Percentiles rank a stretch among this genome's conserved stretches.
Conservation (phyloP, 1,139 yeast genomes). For the Geotrichum aggregatum region DNA sequence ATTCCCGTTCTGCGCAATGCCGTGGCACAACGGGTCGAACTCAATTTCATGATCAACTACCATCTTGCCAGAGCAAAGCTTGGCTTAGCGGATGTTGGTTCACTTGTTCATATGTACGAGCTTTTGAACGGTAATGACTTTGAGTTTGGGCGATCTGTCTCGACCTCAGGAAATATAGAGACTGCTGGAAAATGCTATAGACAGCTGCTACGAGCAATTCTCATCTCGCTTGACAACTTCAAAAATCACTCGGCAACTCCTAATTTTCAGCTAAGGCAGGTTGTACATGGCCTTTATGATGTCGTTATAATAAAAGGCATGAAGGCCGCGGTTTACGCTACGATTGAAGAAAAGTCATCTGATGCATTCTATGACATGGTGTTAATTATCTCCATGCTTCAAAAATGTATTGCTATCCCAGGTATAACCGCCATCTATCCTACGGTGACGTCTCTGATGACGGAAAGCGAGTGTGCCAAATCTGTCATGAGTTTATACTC, state of each 20-base stretch:
- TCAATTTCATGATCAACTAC: slow-evolving; percentile 62
- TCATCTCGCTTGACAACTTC: slow-evolving; percentile 30
- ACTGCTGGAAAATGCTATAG: slow-evolving; percentile 16
- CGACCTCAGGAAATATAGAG: slow-evolving; percentile 13
- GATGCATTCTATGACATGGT: slow-evolving; percentile 61
- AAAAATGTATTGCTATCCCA: slow-evolving; percentile 52
- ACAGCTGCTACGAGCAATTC: slow-evolving; percentile 15
- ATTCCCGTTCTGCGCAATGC: slow-evolving; percentile 49
- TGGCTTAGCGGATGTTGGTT: slow-evolving; percentile 21
- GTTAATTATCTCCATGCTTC: slow-evolving; percentile 58
- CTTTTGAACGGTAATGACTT: slow-evolving; percentile 29
- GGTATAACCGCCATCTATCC: slow-evolving; percentile 49
- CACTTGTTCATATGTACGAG: slow-evolving; percentile 25
- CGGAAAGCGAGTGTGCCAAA: slow-evolving; percentile 58
- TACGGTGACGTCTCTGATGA: slow-evolving; percentile 52
- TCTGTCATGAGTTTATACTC: slow-evolving; percentile 64
- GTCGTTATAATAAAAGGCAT: slow-evolving; percentile 34
- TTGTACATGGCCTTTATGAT: slow-evolving; percentile 32
- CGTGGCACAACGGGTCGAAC: slow-evolving; percentile 60
- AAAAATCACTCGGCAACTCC: slow-evolving; percentile 2
- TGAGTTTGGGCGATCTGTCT: slow-evolving; percentile 25
- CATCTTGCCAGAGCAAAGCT: slow-evolving; percentile 39
- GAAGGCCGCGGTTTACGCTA: slow-evolving; percentile 28
- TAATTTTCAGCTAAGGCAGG: slow-evolving; percentile 26
- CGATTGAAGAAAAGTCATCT: slow-evolving; percentile 30